Base-by-base conservation (phyloP, 140 eudicot genomes). In the Senecio squalidus region DNA sequence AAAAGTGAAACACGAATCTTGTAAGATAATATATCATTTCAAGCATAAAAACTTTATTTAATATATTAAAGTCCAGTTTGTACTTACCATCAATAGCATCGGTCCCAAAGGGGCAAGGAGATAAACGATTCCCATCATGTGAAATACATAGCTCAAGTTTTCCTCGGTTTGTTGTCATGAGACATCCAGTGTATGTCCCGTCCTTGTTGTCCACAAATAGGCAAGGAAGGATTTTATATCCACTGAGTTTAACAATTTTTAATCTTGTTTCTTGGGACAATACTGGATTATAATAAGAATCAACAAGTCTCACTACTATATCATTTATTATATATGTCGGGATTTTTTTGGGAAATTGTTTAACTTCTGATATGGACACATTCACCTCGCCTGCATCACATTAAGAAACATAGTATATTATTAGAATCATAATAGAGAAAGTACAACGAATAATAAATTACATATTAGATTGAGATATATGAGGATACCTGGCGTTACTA, bases 271-370 rank as follows among this genome's bases (percentile, higher is more conserved):
- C 53, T 53, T 82, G 81, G 0, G 15, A 56, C 22, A 60, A 28
- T 28, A 88, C 79, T 1, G 90, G 94, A 62, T 92, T 92, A 39
- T 33, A 45, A 67, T 60, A 77, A n/a, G 96, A 79, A 82, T 92
- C 99, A 80, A 73, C 11, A 36, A 92, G 82, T n/a, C 44, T 73
- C 58, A 92, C 64, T 18, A 69, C 54, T 15, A 92, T 39, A 13
- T 78, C 69, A 73, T 84, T 82, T 51, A 55, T 52, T 9, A 52
- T 16, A 55, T 45, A 13, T 44, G 40, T 57, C 61, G 94, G 49
- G 16, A 74, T 83, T 47, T 70, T 78, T 21, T 74, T 51, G 31
- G 65, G 76, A 24, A 40, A 88, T 26, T 67, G 55, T 63, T 74
- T 66, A n/a, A 82, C 65, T 44, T 74, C 78, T 16, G 96, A 92